Conservation (phyloP, 352 stramenopile genomes). For the Albugo laibachii region DNA sequence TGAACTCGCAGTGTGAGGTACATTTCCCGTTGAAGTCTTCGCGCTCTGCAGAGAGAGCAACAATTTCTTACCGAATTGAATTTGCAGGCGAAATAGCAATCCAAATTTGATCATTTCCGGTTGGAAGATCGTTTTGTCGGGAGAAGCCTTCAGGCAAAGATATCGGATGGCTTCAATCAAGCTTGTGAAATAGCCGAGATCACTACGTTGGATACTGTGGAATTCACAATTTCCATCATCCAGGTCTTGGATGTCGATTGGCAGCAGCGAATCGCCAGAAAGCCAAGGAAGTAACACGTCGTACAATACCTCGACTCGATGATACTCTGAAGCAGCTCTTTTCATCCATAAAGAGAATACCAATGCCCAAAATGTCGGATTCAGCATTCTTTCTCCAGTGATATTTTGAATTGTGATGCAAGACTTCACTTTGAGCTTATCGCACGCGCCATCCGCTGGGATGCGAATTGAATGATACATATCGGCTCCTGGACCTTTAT, state of each 20-base stretch:
- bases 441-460: slow-evolving; percentile 6
- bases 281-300: slow-evolving; percentile 80
- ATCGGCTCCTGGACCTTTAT: slow-evolving; percentile 68
- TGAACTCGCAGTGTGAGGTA: slow-evolving; percentile 23
- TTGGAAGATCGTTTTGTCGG: slow-evolving; percentile 2
- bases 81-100: slow-evolving; percentile 46
- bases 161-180: slow-evolving; percentile 57
- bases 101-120: slow-evolving; percentile 38
- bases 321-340: slow-evolving; percentile 69
- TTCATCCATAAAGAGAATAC: slow-evolving; percentile 74
- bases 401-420: slow-evolving; percentile 50
- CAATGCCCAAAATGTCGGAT: slow-evolving; percentile 74
- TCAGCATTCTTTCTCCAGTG: slow-evolving; percentile 32
- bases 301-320: slow-evolving; percentile 75
- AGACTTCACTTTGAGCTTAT: slow-evolving; percentile 67
- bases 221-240: slow-evolving; percentile 9
- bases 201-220: slow-evolving; percentile 24
- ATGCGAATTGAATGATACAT: slow-evolving; percentile 48
- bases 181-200: slow-evolving; percentile 68
- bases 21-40: slow-evolving; percentile 25
- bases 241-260: slow-evolving; percentile 26
- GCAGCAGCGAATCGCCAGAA: slow-evolving; percentile 44
- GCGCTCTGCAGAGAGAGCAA: slow-evolving; percentile 30
- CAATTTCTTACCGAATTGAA: slow-evolving; percentile 37
- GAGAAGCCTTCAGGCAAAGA: slow-evolving; percentile 26